A percentile compares a stretch with the other conserved stretches of the same genome.
These are phyloP conservation scores for Rhizophagus prolifer DNA, from an alignment of 192 early-diverging fungal genomes.

Conservation along the genomic window DNA sequence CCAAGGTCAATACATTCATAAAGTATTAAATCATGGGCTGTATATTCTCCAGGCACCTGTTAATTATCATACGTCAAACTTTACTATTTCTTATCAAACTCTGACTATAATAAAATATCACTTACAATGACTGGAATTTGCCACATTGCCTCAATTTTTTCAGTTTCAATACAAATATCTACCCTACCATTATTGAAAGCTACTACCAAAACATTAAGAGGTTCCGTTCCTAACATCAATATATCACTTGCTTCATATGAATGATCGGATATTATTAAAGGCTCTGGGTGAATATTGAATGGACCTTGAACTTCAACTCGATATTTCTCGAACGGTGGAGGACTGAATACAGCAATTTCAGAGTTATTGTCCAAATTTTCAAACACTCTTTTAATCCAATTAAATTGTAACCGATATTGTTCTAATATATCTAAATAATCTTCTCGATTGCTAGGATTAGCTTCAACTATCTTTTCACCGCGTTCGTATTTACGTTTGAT, in stretches of 20 bases:
- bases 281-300: slow-evolving; percentile 45
- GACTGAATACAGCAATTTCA: slow-evolving; percentile 30
- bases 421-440: neutral
- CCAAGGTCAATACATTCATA: slow-evolving; percentile 46
- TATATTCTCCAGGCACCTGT: neutral
- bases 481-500: slow-evolving; percentile 19
- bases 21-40: slow-evolving; percentile 28
- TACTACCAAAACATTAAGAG: slow-evolving; percentile 54
- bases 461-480: neutral
- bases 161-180: slow-evolving; percentile 62
- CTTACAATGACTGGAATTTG: neutral
- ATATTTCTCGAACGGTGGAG: slow-evolving; percentile 15
- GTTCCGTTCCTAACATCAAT: slow-evolving; percentile 42
- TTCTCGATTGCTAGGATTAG: neutral
- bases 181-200: slow-evolving; percentile 61
- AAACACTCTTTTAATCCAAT: slow-evolving; percentile 52
- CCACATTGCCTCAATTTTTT: slow-evolving; percentile 45
- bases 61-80: neutral
- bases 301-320: slow-evolving; percentile 50
- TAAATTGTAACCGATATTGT: slow-evolving; percentile 34
- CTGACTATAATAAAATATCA: neutral
- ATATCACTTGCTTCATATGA: slow-evolving; percentile 44
- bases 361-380: slow-evolving; percentile 30
- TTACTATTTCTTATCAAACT: neutral
- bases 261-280: slow-evolving; percentile 33